phyloP scores from a whole-genome alignment of 2,329 filamentous ascomycete species.

The Cytospora leucostoma region DNA sequence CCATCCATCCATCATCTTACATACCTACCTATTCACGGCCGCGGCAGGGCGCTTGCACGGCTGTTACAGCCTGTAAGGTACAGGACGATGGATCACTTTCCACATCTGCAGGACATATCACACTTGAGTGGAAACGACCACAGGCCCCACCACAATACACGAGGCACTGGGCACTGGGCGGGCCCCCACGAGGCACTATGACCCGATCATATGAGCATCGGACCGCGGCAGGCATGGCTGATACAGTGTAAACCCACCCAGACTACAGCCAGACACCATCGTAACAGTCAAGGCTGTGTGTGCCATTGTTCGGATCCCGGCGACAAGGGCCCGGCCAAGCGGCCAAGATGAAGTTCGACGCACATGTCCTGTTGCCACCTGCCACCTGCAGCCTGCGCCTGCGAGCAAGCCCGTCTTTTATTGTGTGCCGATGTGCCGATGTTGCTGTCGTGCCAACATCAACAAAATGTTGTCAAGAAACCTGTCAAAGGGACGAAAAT shows the following conservation, averaged over 20 bases:
- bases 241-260: too few relatives aligned
- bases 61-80: not conserved
- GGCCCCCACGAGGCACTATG: too few relatives aligned
- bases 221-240: too few relatives aligned
- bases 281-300: not conserved
- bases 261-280: not conserved
- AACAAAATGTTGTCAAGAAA: not conserved
- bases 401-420: not conserved
- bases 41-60: too few relatives aligned
- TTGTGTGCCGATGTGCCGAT: not conserved
- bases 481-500: not conserved
- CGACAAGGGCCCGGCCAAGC: not conserved
- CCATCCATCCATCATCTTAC: too few relatives aligned
- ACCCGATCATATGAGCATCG: too few relatives aligned
- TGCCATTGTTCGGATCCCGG: not conserved
- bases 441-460: not conserved
- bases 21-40: too few relatives aligned
- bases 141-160: not conserved
- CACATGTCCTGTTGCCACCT: not conserved
- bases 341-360: not conserved
- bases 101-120: not conserved
- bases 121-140: not conserved
- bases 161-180: not conserved
- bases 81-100: not conserved
- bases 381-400: not conserved